These are phyloP conservation scores for Gaertneriomyces semiglobifer DNA, from an alignment of 192 early-diverging fungal species.

Conservation along the genomic window DNA sequence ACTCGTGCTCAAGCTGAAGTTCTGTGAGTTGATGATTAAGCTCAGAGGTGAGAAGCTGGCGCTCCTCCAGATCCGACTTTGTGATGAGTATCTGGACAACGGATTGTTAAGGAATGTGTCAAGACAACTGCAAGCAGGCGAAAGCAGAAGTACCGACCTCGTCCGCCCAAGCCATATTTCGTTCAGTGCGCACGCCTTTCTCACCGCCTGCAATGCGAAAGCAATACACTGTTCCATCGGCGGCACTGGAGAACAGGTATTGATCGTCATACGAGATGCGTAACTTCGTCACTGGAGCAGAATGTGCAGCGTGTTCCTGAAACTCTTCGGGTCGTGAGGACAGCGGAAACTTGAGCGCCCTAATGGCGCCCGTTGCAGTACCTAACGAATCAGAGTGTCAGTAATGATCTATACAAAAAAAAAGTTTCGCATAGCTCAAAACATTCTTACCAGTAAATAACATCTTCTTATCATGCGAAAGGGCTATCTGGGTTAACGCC, in stretches of 20 bases:
- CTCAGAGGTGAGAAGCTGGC: slow-evolving; percentile 47
- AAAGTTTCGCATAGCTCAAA: background rate
- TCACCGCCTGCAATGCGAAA: slow-evolving; percentile 48
- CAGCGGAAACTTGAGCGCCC: slow-evolving; percentile 52
- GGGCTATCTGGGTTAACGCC: slow-evolving; percentile 48
- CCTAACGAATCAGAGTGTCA: slow-evolving; percentile 27
- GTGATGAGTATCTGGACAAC: slow-evolving; percentile 50
- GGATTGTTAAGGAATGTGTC: background rate
- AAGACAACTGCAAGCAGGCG: background rate
- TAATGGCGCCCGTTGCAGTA: slow-evolving; percentile 41
- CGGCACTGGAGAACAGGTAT: slow-evolving; percentile 46
- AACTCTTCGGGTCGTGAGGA: slow-evolving; percentile 41
- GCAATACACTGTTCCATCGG: slow-evolving; percentile 50
- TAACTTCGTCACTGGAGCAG: slow-evolving; percentile 40
- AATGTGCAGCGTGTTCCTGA: slow-evolving; percentile 55
- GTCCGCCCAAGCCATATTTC: slow-evolving; percentile 40
- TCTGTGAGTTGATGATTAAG: slow-evolving; percentile 51
- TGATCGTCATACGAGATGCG: slow-evolving; percentile 48
- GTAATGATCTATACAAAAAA: background rate
- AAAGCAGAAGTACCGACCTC: slow-evolving; percentile 38
- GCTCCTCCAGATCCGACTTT: slow-evolving; percentile 59
- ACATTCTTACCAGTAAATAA: slow-evolving; percentile 50
- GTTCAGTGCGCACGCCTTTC: slow-evolving; percentile 26
- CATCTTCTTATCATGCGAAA: slow-evolving; percentile 53
- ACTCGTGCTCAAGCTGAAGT: slow-evolving; percentile 62